These are phyloP conservation scores for Plasmodium gallinaceum DNA, from an alignment of 169 alveolate genomes.

Conservation along the genomic window DNA sequence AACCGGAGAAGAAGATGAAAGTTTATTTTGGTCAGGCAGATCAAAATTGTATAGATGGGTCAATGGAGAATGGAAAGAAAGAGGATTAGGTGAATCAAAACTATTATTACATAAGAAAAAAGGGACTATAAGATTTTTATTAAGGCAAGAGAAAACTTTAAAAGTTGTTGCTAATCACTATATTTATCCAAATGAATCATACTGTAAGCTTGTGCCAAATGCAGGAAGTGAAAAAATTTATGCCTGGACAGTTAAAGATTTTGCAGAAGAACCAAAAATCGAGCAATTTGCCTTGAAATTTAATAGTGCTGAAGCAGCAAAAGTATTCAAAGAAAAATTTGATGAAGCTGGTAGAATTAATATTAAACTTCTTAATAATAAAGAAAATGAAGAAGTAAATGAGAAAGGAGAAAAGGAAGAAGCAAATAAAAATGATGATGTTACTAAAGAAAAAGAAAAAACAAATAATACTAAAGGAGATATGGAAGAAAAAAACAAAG, in stretches of 20 bases:
- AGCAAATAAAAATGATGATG: conserved; percentile 13
- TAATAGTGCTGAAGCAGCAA: conserved; percentile 93
- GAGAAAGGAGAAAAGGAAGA: conserved; percentile 59
- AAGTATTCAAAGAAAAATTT: conserved; percentile 90
- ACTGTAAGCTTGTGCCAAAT: conserved; percentile 96
- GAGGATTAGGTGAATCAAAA: conserved; percentile 97
- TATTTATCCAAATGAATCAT: conserved; percentile 81
- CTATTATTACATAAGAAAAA: conserved; percentile 94
- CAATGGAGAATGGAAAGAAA: conserved; percentile 96
- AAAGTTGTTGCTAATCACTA: conserved; percentile 97
- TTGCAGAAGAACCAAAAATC: conserved; percentile 94
- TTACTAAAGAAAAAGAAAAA: conserved; percentile 55
- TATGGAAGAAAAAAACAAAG: conserved; percentile 35
- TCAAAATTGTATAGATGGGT: conserved; percentile 95
- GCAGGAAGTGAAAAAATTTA: conserved; percentile 97
- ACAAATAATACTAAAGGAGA: conserved; percentile 48
- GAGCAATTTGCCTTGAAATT: conserved; percentile 96
- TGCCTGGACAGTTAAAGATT: conserved; percentile 97
- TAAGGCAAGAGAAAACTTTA: conserved; percentile 97
- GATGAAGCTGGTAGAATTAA: conserved; percentile 93
- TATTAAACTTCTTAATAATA: conserved; percentile 83
- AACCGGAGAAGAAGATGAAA: conserved; percentile 98
- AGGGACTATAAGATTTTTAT: conserved; percentile 93
- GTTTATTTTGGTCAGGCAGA: conserved; percentile 94
- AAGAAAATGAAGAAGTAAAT: conserved; percentile 36